These are phyloP conservation scores for Lomentospora prolificans DNA, from an alignment of 2,329 filamentous ascomycete genomes.

Conservation along the genomic window DNA sequence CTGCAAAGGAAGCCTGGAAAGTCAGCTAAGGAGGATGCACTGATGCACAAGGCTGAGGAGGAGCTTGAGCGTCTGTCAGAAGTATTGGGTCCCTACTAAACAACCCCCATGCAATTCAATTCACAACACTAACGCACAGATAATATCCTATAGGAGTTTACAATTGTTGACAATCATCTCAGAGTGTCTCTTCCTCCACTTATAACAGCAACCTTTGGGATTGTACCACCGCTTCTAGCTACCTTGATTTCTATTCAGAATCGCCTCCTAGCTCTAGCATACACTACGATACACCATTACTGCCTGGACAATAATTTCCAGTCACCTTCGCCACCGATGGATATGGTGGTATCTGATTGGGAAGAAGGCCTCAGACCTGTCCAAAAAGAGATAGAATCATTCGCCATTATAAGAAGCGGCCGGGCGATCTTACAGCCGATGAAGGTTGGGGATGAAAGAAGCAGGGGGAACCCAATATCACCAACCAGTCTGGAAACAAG, in stretches of 20 bases:
- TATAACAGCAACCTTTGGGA: slow-evolving; percentile 57
- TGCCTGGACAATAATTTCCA: slow-evolving; percentile 60
- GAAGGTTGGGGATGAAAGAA: not conserved
- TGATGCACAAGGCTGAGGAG: slow-evolving; percentile 59
- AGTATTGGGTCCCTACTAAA: slow-evolving; percentile 28
- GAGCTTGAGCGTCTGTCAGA: slow-evolving; percentile 58
- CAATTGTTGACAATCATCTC: slow-evolving; percentile 64
- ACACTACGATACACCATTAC: slow-evolving; percentile 66
- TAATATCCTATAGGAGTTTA: slow-evolving; percentile 50
- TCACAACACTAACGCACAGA: not conserved
- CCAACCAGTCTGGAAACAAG: not conserved
- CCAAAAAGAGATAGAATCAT: slow-evolving; percentile 56
- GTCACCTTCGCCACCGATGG: slow-evolving; percentile 62
- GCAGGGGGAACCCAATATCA: slow-evolving; percentile 8
- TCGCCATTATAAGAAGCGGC: slow-evolving; percentile 54
- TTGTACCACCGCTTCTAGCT: slow-evolving; percentile 63
- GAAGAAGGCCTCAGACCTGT: slow-evolving; percentile 51
- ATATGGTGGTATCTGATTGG: slow-evolving; percentile 60
- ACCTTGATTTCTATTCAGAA: slow-evolving; percentile 70
- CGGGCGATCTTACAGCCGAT: slow-evolving; percentile 48
- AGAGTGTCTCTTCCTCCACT: slow-evolving; percentile 62
- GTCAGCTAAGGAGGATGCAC: slow-evolving; percentile 62
- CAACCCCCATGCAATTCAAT: not conserved
- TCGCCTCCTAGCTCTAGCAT: slow-evolving; percentile 64
- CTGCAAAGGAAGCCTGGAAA: slow-evolving; percentile 60